Percentiles rank a stretch among this genome's conserved stretches.
Conservation (phyloP, 176 grass and related monocot species). For the Pontederia crassipes region DNA sequence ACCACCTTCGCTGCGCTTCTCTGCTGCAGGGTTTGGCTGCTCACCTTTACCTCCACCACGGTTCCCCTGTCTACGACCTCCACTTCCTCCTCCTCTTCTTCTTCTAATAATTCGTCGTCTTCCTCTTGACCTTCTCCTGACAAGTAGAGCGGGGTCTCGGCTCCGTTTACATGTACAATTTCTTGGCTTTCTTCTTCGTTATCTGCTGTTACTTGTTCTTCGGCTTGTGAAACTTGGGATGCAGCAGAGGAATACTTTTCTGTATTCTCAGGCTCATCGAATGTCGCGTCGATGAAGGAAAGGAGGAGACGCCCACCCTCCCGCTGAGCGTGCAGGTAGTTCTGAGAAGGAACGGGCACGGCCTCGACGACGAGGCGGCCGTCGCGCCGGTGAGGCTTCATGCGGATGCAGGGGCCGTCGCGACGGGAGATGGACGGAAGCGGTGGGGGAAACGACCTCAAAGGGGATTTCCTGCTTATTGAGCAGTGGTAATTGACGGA, state of each 20-base stretch:
- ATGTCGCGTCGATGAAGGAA: conserved; percentile 56
- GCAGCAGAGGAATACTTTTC: background rate
- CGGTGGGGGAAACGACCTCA: conserved; percentile 54
- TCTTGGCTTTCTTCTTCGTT: background rate
- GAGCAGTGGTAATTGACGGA: conserved; percentile 81
- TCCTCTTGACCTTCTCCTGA: conserved; percentile 10
- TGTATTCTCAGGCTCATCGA: background rate
- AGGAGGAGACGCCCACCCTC: conserved; percentile 58
- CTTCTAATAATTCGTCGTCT: conserved; percentile 34
- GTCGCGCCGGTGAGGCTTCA: conserved; percentile 51
- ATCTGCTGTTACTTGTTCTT: background rate
- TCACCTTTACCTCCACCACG: conserved; percentile 89
- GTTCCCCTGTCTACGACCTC: conserved; percentile 88
- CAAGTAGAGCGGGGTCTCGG: conserved; percentile 9
- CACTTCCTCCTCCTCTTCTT: conserved; percentile 64
- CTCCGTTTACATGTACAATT: conserved; percentile 9
- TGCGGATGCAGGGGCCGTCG: conserved; percentile 67
- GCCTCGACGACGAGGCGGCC: conserved; percentile 72
- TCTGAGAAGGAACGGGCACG: conserved; percentile 53
- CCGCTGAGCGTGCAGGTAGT: conserved; percentile 70
- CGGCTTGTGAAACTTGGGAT: background rate
- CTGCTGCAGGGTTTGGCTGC: conserved; percentile 56
- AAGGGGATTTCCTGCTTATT: conserved; percentile 14
- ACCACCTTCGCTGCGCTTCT: conserved; percentile 37
- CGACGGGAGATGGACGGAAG: conserved; percentile 70